phyloP scores from a whole-genome alignment of 805 yeast genomes.

The Suhomyces xylopsoci region DNA sequence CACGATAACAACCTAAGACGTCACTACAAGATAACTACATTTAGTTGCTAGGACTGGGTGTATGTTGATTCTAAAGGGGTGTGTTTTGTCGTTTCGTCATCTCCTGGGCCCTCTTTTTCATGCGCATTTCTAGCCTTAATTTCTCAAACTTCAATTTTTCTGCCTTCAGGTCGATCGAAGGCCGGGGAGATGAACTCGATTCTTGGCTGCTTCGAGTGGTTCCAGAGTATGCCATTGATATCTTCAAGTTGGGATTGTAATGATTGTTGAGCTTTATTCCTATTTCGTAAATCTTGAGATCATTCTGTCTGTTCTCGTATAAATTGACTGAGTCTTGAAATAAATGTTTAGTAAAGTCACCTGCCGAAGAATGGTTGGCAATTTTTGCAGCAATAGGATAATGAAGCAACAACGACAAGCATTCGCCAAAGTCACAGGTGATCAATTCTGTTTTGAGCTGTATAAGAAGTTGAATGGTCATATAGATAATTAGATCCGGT shows the following conservation, averaged over 20 bases:
- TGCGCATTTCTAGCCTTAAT: conserved; percentile 43
- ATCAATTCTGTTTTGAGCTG: conserved; percentile 44
- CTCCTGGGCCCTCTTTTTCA: conserved; percentile 40
- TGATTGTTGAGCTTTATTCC: conserved; percentile 42
- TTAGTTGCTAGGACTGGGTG: background rate
- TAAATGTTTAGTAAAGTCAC: conserved; percentile 23
- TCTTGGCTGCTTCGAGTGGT: conserved; percentile 20
- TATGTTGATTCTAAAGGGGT: background rate
- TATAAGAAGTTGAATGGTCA: conserved; percentile 42
- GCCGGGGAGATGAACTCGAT: conserved; percentile 10
- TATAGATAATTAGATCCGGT: conserved; percentile 38
- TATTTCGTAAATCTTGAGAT: conserved; percentile 35
- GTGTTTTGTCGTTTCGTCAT: conserved; percentile 6
- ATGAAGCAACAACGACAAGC: conserved; percentile 47
- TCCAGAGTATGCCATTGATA: conserved; percentile 17
- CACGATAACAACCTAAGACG: background rate
- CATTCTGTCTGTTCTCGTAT: conserved; percentile 30
- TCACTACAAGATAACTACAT: background rate
- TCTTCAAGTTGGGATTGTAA: conserved; percentile 38
- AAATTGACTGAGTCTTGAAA: conserved; percentile 35
- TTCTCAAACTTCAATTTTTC: conserved; percentile 44
- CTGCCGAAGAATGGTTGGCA: conserved; percentile 5
- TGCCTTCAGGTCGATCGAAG: conserved; percentile 22
- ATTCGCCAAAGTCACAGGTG: conserved; percentile 51
- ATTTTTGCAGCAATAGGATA: conserved; percentile 38